Percentiles rank a stretch among this genome's conserved stretches.
phyloP scores from a whole-genome alignment of 345 rosid species.

The Nephelium lappaceum region DNA sequence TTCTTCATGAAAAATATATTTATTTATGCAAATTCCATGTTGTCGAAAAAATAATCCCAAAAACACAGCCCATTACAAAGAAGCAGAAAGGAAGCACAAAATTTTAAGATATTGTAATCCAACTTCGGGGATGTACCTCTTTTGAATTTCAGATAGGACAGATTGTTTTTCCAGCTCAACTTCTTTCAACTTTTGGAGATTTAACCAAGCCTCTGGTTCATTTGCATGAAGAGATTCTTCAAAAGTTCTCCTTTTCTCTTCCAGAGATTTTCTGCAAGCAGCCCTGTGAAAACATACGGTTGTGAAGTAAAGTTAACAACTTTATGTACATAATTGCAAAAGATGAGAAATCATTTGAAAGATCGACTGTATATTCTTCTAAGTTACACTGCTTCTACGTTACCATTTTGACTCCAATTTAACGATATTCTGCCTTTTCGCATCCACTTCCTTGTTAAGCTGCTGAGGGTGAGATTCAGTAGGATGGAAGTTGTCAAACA shows the following conservation, averaged over 20 bases:
- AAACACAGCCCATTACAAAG: neutral
- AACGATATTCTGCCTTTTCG: conserved; percentile 38
- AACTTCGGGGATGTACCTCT: conserved; percentile 41
- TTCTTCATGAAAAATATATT: neutral
- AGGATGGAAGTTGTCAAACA: conserved; percentile 48
- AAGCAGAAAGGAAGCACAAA: conserved; percentile 1
- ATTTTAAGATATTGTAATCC: neutral
- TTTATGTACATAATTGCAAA: neutral
- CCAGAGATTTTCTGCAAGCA: conserved; percentile 47
- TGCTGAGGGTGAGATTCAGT: conserved; percentile 49
- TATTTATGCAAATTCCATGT: neutral
- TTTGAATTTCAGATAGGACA: conserved; percentile 54
- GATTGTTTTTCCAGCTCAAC: conserved; percentile 51
- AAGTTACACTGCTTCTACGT: too few relatives aligned
- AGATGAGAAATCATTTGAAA: neutral
- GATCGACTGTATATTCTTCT: neutral
- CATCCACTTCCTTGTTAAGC: conserved; percentile 49
- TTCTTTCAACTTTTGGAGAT: conserved; percentile 58
- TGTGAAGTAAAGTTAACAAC: conserved; percentile 5
- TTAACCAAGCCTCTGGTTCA: conserved; percentile 55
- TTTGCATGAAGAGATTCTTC: conserved; percentile 56
- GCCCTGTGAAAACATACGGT: conserved; percentile 43
- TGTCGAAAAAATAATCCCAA: neutral
- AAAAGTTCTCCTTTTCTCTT: conserved; percentile 59
- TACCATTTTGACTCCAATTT: conserved; percentile 64